Conservation (phyloP, 495 filamentous ascomycete species). For the Neurospora hispaniola region DNA sequence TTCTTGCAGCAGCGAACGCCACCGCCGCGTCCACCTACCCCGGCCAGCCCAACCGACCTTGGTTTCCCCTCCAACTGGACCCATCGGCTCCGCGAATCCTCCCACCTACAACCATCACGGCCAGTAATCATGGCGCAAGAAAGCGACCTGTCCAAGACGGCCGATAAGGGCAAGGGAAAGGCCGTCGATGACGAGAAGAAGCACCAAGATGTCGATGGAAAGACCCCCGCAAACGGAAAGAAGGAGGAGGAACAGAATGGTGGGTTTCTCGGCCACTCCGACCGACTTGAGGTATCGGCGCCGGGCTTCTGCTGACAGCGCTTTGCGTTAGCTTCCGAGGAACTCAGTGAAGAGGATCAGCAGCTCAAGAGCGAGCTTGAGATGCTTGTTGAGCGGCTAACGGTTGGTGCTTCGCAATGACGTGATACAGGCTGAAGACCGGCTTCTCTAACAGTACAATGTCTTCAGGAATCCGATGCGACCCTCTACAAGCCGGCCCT, state of each 20-base stretch:
- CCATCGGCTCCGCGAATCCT: not conserved
- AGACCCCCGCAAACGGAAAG: constrained; percentile 62
- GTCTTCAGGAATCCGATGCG: constrained; percentile 64
- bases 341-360: constrained; percentile 95
- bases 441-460: constrained; percentile 8
- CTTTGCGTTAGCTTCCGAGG: constrained; percentile 39
- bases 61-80: not conserved
- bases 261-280: constrained; percentile 22
- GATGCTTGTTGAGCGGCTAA: constrained; percentile 93
- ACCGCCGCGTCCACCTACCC: not conserved
- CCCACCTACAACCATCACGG: constrained; percentile 9
- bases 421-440: constrained; percentile 11
- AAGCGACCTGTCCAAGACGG: constrained; percentile 69
- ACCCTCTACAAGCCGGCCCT: constrained; percentile 84
- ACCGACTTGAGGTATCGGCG: constrained; percentile 2
- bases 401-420: constrained; percentile 41
- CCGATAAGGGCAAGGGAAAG: constrained; percentile 96
- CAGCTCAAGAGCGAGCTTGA: constrained; percentile 97
- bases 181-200: constrained; percentile 55
- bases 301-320: constrained; percentile 16
- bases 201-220: constrained; percentile 53
- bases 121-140: constrained; percentile 68
- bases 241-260: constrained; percentile 52
- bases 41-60: not conserved
- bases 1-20: not conserved